Percentiles rank a stretch among this genome's conserved stretches.
Evolutionary conservation across 352 stramenopile species (phyloP).

Genomic region (Phytopythium delawarense): DNA sequence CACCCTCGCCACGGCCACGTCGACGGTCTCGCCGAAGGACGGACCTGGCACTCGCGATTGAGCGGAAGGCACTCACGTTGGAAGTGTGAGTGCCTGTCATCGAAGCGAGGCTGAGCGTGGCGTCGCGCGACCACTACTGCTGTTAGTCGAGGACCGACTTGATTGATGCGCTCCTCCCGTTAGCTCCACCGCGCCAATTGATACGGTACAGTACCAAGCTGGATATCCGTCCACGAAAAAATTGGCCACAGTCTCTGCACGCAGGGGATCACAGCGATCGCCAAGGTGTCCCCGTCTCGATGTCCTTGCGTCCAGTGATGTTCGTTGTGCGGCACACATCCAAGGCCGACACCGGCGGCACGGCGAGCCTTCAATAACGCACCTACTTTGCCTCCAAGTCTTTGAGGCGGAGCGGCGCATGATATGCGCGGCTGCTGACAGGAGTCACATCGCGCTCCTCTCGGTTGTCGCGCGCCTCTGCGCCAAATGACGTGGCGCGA

Average conservation of each 20-base stretch:
- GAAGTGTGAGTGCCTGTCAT: not conserved
- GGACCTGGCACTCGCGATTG: not conserved
- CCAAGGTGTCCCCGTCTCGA: not conserved
- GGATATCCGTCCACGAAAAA: not conserved
- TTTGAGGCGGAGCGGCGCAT: not conserved
- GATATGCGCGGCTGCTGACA: not conserved
- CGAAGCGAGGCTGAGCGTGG: not conserved
- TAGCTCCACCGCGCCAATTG: not conserved
- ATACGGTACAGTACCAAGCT: not conserved
- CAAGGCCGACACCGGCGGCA: not conserved
- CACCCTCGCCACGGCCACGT: not conserved
- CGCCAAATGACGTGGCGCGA: constrained; percentile 1
- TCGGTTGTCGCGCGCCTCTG: not conserved
- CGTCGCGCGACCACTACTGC: not conserved
- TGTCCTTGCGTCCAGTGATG: not conserved
- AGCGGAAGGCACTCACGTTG: not conserved
- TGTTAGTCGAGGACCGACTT: not conserved
- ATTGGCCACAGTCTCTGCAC: not conserved
- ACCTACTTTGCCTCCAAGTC: not conserved
- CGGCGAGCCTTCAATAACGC: not conserved
- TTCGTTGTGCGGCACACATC: not conserved
- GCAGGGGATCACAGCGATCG: not conserved
- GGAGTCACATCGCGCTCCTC: not conserved
- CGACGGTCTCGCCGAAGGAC: not conserved
- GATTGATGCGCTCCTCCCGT: not conserved